phyloP scores from a whole-genome alignment of 495 filamentous ascomycete genomes.

The Neurospora sp. region DNA sequence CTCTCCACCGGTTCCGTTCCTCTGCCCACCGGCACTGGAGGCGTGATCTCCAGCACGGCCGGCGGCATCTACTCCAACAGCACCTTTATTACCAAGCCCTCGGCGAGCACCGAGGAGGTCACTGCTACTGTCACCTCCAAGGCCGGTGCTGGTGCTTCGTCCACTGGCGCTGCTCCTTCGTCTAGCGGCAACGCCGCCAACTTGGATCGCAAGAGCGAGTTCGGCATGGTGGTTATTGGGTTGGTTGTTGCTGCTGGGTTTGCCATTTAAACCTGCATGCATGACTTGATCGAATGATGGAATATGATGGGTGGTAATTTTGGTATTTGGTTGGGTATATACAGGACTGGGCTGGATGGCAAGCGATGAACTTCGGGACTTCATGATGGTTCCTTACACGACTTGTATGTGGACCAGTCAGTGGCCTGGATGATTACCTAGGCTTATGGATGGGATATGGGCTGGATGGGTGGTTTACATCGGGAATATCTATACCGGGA shows the following conservation, averaged over 20 bases:
- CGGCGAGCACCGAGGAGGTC: background rate
- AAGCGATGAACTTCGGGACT: too few relatives aligned
- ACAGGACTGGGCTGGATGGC: background rate
- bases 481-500: background rate
- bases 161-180: background rate
- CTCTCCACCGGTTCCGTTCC: background rate
- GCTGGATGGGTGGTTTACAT: background rate
- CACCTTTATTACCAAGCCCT: background rate
- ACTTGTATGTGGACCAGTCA: too few relatives aligned
- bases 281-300: background rate
- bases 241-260: constrained; percentile 24
- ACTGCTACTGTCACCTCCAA: background rate
- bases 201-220: constrained; percentile 2
- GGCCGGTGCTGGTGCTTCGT: background rate
- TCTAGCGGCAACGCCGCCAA: background rate
- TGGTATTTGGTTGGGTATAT: background rate
- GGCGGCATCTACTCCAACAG: background rate
- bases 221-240: constrained; percentile 14
- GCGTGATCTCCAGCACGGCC: background rate
- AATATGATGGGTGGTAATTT: background rate
- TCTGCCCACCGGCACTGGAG: background rate
- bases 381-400: too few relatives aligned
- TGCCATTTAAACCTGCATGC: constrained; percentile 19
- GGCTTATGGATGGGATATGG: background rate
- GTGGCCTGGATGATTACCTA: too few relatives aligned